A percentile compares a stretch with the other conserved stretches of the same genome.
Conservation (phyloP, 805 yeast species). For the Nakazawaea peltata region DNA sequence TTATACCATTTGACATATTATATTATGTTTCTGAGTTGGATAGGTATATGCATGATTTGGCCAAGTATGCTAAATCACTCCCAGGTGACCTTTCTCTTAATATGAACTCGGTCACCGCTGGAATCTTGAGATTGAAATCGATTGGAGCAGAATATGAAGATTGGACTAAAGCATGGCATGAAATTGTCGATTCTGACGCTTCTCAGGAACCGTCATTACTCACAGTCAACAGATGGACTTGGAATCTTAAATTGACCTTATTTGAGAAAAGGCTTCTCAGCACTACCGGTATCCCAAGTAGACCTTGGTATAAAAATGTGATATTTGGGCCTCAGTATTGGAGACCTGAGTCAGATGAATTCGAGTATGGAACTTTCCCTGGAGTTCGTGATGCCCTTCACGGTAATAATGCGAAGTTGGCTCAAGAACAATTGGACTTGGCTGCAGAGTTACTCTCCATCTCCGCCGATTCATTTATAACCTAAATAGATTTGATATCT, state of each 20-base stretch:
- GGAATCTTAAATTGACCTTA: conserved; percentile 61
- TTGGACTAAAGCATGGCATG: conserved; percentile 61
- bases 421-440: conserved; percentile 43
- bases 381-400: conserved; percentile 61
- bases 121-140: conserved; percentile 28
- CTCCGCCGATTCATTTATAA: conserved; percentile 16
- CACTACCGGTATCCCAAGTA: conserved; percentile 32
- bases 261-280: conserved; percentile 48
- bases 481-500: conserved; percentile 1
- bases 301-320: conserved; percentile 62
- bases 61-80: conserved; percentile 22
- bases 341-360: conserved; percentile 38
- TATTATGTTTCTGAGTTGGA: conserved; percentile 37
- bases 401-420: conserved; percentile 38
- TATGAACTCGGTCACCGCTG: conserved; percentile 18
- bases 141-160: conserved; percentile 40
- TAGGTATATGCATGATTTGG: conserved; percentile 38
- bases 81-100: conserved; percentile 13
- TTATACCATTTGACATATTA: conserved; percentile 59
- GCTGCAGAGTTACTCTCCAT: conserved; percentile 28
- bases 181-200: conserved; percentile 37
- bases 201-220: conserved; percentile 70
- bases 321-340: conserved; percentile 62
- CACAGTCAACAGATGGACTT: conserved; percentile 66
- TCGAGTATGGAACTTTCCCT: conserved; percentile 66